Evolutionary conservation across 1,284 basidiomycete species (phyloP).

Genomic region (Cystobasidium pallidum): DNA sequence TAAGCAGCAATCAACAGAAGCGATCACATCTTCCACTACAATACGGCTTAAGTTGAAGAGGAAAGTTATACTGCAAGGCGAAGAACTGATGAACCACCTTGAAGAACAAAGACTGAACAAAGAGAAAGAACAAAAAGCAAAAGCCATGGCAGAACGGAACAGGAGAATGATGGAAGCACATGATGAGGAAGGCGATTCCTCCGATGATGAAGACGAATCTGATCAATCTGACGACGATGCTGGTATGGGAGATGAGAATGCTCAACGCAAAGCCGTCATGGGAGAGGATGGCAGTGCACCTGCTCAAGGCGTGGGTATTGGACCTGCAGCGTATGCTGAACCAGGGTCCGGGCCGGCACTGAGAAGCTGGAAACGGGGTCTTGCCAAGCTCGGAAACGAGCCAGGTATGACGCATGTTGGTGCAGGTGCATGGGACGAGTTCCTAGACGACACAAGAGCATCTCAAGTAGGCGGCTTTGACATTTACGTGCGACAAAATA

Average conservation of each 20-base stretch:
- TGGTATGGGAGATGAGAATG: slow-evolving; percentile 61
- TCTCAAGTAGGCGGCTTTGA: slow-evolving; percentile 42
- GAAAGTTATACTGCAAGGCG: slow-evolving; percentile 73
- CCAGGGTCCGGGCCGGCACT: slow-evolving; percentile 45
- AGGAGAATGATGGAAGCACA: slow-evolving; percentile 84
- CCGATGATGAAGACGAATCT: slow-evolving; percentile 61
- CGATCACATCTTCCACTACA: slow-evolving; percentile 26
- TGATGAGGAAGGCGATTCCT: slow-evolving; percentile 65
- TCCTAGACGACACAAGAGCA: slow-evolving; percentile 47
- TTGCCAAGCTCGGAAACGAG: slow-evolving; percentile 59
- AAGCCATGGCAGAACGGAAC: slow-evolving; percentile 78
- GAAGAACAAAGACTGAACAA: slow-evolving; percentile 76
- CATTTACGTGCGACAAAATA: slow-evolving; percentile 40
- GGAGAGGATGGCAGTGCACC: slow-evolving; percentile 54
- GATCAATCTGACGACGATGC: slow-evolving; percentile 22
- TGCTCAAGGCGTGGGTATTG: slow-evolving; percentile 28
- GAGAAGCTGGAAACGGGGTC: slow-evolving; percentile 57
- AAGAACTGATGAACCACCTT: slow-evolving; percentile 79
- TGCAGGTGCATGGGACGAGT: slow-evolving; percentile 53
- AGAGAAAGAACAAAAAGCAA: slow-evolving; percentile 83
- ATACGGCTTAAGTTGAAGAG: slow-evolving; percentile 68
- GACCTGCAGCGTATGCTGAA: slow-evolving; percentile 26
- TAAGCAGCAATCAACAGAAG: slow-evolving; percentile 56
- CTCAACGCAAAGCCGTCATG: slow-evolving; percentile 66
- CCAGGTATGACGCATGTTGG: slow-evolving; percentile 46